These are phyloP conservation scores for Vaccinium myrtillus DNA, from an alignment of 148 eudicot species.

Conservation along the genomic window DNA sequence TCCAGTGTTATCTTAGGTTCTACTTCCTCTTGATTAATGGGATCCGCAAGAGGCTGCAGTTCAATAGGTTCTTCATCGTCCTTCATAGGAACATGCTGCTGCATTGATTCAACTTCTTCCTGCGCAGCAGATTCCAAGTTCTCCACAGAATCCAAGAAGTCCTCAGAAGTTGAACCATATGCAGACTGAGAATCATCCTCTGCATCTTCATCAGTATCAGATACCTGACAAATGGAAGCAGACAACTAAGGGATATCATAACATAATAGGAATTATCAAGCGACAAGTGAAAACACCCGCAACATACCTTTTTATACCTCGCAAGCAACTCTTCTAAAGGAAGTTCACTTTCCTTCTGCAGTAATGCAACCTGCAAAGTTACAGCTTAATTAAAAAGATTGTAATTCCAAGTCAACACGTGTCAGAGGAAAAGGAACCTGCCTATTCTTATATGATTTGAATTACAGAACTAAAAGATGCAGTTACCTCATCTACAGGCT, in stretches of 20 bases:
- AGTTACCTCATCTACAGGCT: constrained; percentile 74
- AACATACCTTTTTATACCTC: constrained; percentile 75
- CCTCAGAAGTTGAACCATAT: constrained; percentile 54
- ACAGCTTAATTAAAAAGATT: constrained; percentile 5
- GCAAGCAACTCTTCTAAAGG: constrained; percentile 81
- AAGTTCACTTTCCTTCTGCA: constrained; percentile 87
- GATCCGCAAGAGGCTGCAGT: constrained; percentile 23
- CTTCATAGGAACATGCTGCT: constrained; percentile 27
- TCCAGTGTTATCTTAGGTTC: constrained; percentile 30
- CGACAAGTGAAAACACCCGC: constrained; percentile 8
- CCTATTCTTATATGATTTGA: background rate
- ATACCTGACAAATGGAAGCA: constrained; percentile 35
- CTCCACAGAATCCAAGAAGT: constrained; percentile 34
- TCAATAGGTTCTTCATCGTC: constrained; percentile 37
- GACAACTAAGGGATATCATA: constrained; percentile 5
- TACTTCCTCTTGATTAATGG: constrained; percentile 34
- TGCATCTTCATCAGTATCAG: constrained; percentile 31
- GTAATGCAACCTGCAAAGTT: constrained; percentile 64
- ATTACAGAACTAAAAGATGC: constrained; percentile 2
- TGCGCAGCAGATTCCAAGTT: constrained; percentile 36
- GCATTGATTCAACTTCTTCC: constrained; percentile 32
- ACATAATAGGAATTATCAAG: background rate
- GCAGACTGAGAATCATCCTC: constrained; percentile 49
- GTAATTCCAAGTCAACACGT: background rate
- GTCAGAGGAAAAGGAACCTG: background rate